Base-by-base conservation (phyloP, 2,329 filamentous ascomycete species). In the Ophiostoma triangulosporum region DNA sequence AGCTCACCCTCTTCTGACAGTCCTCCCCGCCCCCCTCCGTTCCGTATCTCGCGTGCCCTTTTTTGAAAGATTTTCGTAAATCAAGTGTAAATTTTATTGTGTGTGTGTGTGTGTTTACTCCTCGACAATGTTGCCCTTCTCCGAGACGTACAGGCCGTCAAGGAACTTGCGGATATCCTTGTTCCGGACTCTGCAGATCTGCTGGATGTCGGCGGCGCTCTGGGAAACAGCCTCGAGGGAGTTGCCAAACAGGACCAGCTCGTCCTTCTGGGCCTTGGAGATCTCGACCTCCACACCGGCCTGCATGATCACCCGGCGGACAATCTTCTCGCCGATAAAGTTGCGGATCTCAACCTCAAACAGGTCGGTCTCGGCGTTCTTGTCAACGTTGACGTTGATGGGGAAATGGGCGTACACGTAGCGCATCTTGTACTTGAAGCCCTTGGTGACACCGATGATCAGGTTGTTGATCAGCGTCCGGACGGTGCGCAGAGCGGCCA, bases 101-200 rank as follows among this genome's bases (percentile, higher is more conserved):
- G 43, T 48, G 46, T 31, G 27, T 48, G 46, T 32, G 27, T 32
- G 46, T 48, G 20, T 26, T 46, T 78, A 72, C 62, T 83, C 83
- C 69, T 88, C 85, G 64, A 80, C 78, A 68, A 98, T 84, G 84
- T 97, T 95, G 75, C 86, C 86, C 80, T 88, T 86, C 86, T 98
- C 93, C 70, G 90, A 96, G 69, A 98, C 93, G 81, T 98, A 98
- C 74, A 98, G 81, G 84, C 93, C 93, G 78, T 98, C 94, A 81
- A 98, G 84, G 86, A 98, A 98, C 88, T 96, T 96, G 79, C 94
- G 89, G 80, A 98, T 98, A 95, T 98, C 93, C 89, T 98, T 98
- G 88, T 98, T 98, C 74, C 89, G 84, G 75, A 98, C 93, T 77
- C 83, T 83, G 89, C 93, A 98, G 76, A 93, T 90, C 77, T 98